Evolutionary conservation across 768 basidiomycete species (phyloP), one percentile per base, ranked within the genome.

Genomic region (Kwoniella sp.): DNA sequence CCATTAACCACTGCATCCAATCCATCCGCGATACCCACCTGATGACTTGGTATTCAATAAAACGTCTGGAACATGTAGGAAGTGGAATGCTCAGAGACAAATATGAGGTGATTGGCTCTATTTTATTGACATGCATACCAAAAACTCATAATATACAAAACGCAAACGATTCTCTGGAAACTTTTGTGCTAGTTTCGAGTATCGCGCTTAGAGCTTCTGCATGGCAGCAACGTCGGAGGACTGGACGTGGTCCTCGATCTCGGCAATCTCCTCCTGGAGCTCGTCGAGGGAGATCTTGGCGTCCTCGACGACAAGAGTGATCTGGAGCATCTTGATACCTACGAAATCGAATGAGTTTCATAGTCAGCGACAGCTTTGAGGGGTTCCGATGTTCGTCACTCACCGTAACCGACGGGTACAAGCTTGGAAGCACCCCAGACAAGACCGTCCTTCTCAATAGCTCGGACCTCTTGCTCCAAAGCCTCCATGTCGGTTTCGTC

Each of bases 401-500:
- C 58, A 74, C 73, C 79, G 80, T 88, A 97, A 60, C 93, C 95
- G 71, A 97, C 87, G 51, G 94, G 83, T 55, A 97, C 92, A 56
- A 97, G 84, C 82, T 92, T 94, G 82, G 89, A 90, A 46, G 86
- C 85, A 81, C 96, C 95, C 96, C 96, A 99, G 53, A 97, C 85
- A 62, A 99, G 89, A 77, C 96, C 96, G 44, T 90, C 88, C 83
- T 86, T 83, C 81, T 90, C 86, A 73, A 98, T 87, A 22, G 91
- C 87, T 64, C 96, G 88, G 58, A 98, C 95, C 46, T 85, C 76
- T 17, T 83, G 81, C 82, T 98, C 95, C 72, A 98, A 84, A 55
- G 83, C 90, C 48, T 77, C 85, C 94, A 99, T 94, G 82, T 97
- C 92, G 55, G 96, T 99, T 84, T 96, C 93, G 78, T 98, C 95